Conservation (phyloP, 441 rosid species). For the Bruguiera hainesii region DNA sequence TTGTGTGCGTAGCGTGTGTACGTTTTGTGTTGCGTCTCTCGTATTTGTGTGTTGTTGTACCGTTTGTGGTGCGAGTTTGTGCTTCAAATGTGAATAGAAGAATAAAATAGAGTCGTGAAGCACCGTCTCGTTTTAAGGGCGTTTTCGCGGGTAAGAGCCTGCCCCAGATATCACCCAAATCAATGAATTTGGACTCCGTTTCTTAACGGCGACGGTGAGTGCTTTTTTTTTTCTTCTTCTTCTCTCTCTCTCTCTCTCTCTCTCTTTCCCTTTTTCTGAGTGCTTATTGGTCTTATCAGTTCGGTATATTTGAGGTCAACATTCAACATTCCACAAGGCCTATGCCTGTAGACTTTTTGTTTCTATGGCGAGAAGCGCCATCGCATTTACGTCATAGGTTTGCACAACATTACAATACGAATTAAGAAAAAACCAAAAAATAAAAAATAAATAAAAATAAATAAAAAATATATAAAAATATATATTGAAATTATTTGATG, state of each 20-base stretch:
- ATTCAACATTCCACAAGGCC: background rate
- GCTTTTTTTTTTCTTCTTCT: background rate
- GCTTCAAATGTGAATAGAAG: too few relatives aligned
- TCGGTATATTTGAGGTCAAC: conserved; percentile 7
- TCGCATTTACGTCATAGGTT: too few relatives aligned
- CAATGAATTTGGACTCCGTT: conserved; percentile 28
- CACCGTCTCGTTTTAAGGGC: conserved; percentile 22
- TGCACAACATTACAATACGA: too few relatives aligned
- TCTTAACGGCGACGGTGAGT: conserved; percentile 45
- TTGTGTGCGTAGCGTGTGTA: background rate
- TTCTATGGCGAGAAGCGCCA: too few relatives aligned
- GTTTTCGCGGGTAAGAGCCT: conserved; percentile 29
- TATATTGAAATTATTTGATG: too few relatives aligned
- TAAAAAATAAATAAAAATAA: too few relatives aligned
- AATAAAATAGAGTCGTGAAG: conserved; percentile 24
- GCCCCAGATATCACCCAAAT: conserved; percentile 35
- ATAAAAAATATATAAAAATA: too few relatives aligned
- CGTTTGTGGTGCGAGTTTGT: too few relatives aligned
- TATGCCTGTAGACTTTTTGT: too few relatives aligned
- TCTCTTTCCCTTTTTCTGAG: background rate
- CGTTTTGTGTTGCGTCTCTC: too few relatives aligned
- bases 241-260: background rate
- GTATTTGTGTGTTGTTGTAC: too few relatives aligned
- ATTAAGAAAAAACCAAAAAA: too few relatives aligned
- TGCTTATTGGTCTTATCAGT: background rate